Evolutionary conservation across 1,284 basidiomycete genomes (phyloP).

Genomic region (Exobasidium cylindrosporum): DNA sequence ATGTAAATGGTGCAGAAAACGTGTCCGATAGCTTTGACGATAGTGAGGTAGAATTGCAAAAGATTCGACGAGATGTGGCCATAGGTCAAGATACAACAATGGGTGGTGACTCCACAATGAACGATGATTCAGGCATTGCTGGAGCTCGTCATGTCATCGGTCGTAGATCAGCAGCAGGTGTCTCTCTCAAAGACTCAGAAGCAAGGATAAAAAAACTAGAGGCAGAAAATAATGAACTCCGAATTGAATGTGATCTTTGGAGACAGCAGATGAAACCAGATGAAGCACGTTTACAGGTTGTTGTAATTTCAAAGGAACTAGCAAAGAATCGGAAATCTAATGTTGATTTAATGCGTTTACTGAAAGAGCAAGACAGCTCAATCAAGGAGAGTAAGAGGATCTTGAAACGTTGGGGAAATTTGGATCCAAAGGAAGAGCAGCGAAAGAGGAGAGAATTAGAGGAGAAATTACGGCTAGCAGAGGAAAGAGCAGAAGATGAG

Average conservation of each 20-base stretch:
- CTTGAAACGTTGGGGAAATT: constrained; percentile 7
- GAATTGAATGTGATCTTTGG: constrained; percentile 51
- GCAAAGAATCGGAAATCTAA: neutral
- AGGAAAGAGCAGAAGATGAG: constrained; percentile 42
- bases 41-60: constrained; percentile 31
- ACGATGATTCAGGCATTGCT: constrained; percentile 4
- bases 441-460: constrained; percentile 8
- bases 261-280: constrained; percentile 48
- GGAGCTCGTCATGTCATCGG: constrained; percentile 30
- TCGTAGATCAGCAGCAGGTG: constrained; percentile 38
- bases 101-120: neutral
- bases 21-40: constrained; percentile 35
- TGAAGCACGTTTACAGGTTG: constrained; percentile 43
- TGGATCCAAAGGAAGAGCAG: constrained; percentile 14
- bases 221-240: constrained; percentile 49
- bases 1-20: constrained; percentile 29
- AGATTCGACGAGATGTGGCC: constrained; percentile 36
- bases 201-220: constrained; percentile 50
- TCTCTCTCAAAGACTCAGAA: constrained; percentile 48
- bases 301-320: constrained; percentile 44
- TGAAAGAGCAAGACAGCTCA: constrained; percentile 48
- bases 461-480: neutral
- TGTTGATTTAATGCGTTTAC: constrained; percentile 23
- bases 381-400: constrained; percentile 20
- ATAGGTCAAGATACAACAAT: constrained; percentile 9